A percentile compares a stretch with the other conserved stretches of the same genome.
Conservation (phyloP, 225 moss, liverwort and hornwort genomes). For the Sphagnum tenellum region DNA sequence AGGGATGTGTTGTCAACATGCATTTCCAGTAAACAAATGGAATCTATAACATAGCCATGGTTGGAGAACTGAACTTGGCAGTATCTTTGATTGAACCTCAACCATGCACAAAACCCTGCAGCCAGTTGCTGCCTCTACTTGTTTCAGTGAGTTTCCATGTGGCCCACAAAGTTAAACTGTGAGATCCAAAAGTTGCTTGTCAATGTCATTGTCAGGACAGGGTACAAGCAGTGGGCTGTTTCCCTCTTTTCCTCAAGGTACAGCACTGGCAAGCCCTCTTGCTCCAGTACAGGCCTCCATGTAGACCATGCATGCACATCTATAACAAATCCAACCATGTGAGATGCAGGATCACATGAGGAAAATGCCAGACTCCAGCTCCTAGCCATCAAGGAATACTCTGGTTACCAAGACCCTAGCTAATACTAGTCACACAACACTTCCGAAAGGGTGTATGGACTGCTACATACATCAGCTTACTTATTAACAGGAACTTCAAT, state of each 20-base stretch:
- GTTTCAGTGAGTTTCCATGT: slow-evolving; percentile 82
- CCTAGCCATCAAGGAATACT: too few relatives aligned
- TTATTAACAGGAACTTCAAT: slow-evolving; percentile 87
- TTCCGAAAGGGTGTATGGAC: too few relatives aligned
- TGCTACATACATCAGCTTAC: slow-evolving; percentile 62
- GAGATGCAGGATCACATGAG: too few relatives aligned
- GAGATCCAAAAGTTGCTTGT: neutral
- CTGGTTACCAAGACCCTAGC: too few relatives aligned
- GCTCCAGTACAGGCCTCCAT: too few relatives aligned
- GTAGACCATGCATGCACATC: too few relatives aligned
- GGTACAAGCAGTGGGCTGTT: too few relatives aligned
- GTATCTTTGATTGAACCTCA: slow-evolving; percentile 90
- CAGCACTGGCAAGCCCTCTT: too few relatives aligned
- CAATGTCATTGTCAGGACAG: neutral
- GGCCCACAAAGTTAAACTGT: slow-evolving; percentile 96
- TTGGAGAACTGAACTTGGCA: slow-evolving; percentile 55
- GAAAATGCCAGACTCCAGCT: too few relatives aligned
- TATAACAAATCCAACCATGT: too few relatives aligned
- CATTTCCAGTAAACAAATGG: neutral
- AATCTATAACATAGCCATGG: neutral
- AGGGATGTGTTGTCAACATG: neutral
- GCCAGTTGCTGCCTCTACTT: slow-evolving; percentile 87
- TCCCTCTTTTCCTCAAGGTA: too few relatives aligned
- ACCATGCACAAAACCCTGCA: slow-evolving; percentile 81
- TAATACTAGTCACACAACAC: too few relatives aligned